Base-by-base conservation (phyloP, 805 yeast genomes). In the Lipomyces japonicus region DNA sequence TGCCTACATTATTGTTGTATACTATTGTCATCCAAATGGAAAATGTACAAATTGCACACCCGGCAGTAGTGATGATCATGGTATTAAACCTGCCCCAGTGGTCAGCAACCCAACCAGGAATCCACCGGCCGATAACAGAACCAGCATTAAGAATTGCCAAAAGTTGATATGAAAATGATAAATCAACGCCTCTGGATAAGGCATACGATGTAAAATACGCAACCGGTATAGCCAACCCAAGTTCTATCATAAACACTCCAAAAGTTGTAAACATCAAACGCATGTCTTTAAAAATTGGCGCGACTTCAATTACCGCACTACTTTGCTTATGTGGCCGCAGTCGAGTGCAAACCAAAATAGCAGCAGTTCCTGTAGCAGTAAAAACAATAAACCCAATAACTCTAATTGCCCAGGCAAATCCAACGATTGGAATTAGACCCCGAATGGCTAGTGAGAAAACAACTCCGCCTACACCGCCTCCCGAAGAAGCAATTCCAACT, bases 401-500 rank as follows among this genome's bases (percentile, higher is more conserved):
- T 34, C 86, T 65, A 49, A 80, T 74, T 1, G 85, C 73, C 84
- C 86, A 81, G 2, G 69, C 73, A 62, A 71, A 82, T 2, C 87
- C 86, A 14, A 76, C 64, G 12, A 63, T 61, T 1, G 68, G 62
- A 53, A 76, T 76, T 42, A 79, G 63, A 10, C 70, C 61, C 49
- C 75, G 67, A 51, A 81, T 64, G 63, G 78, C 65, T 34, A 81
- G 64, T 0, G 88, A 86, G 61, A 79, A 76, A 3, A 80, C 61
- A 10, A 81, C 70, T 2, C 87, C 89, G 1, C 87, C 89, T 5
- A 80, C 64, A 2, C 84, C 77, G 1, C 86, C 86, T 1, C 87
- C 88, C 5, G 79, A 66, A 47, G 82, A 78, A 3, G 84, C 82
- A 2, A 81, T 56, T 0, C 87, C 86, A 30, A 80, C 69, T 3